A percentile compares a stretch with the other conserved stretches of the same genome.
Conservation (phyloP, 257 asterid genomes). For the Linaria vulgaris region DNA sequence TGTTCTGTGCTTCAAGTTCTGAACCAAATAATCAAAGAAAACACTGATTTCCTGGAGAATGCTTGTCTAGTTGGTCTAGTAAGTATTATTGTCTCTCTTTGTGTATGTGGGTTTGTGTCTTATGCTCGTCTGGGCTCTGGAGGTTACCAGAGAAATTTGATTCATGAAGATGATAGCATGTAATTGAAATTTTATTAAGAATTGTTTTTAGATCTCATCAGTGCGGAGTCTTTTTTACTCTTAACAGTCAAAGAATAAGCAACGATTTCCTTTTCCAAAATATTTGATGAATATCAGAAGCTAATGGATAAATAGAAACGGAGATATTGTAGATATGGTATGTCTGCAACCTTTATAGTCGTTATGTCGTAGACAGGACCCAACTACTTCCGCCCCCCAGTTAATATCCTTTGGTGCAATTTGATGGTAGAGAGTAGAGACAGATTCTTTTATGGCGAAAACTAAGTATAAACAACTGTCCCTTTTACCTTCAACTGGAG, state of each 20-base stretch:
- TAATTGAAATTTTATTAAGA: slow-evolving; percentile 12
- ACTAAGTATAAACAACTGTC: too few species aligned
- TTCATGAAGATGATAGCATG: slow-evolving; percentile 3
- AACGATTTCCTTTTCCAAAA: background rate
- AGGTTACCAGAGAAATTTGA: background rate
- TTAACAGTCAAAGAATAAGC: background rate
- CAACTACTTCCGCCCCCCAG: too few species aligned
- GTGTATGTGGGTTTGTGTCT: too few species aligned
- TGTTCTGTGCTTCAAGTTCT: slow-evolving; percentile 93
- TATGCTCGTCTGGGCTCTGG: too few species aligned
- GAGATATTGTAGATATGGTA: too few species aligned
- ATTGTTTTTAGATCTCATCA: background rate
- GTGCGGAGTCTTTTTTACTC: background rate
- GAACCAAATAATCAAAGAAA: slow-evolving; percentile 86
- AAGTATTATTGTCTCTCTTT: slow-evolving; percentile 48
- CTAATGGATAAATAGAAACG: too few species aligned
- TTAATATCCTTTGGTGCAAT: too few species aligned
- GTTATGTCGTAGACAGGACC: too few species aligned
- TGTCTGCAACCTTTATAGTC: too few species aligned
- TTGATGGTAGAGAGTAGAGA: too few species aligned
- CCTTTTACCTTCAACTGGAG: background rate
- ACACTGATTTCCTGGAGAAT: slow-evolving; percentile 88
- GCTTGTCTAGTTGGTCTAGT: slow-evolving; percentile 98
- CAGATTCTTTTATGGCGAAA: too few species aligned
- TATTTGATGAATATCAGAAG: background rate